Conservation (phyloP, 352 stramenopile species). For the Globisporangium abappressorium region DNA sequence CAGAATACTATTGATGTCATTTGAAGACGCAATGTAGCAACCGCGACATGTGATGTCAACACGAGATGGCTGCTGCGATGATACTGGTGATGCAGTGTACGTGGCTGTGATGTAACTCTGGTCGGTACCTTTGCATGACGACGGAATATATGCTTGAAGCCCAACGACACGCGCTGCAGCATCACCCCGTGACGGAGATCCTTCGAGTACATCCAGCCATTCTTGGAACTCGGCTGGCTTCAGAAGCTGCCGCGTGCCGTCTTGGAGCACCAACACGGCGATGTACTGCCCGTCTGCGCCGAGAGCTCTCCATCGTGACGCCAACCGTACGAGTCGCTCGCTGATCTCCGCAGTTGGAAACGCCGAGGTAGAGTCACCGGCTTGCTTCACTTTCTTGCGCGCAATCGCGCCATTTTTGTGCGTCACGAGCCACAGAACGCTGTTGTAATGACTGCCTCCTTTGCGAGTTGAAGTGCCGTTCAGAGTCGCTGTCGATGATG, state of each 20-base stretch:
- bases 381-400: constrained; percentile 35
- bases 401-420: constrained; percentile 42
- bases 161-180: constrained; percentile 8
- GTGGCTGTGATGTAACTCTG: not conserved
- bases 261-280: constrained; percentile 16
- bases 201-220: constrained; percentile 21
- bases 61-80: constrained; percentile 11
- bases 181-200: not conserved
- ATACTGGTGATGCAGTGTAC: not conserved
- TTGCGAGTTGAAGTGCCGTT: not conserved
- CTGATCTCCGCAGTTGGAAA: constrained; percentile 32
- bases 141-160: constrained; percentile 23
- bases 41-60: constrained; percentile 20
- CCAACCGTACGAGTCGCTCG: constrained; percentile 44
- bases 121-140: not conserved
- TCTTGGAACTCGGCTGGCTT: constrained; percentile 19
- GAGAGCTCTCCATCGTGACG: constrained; percentile 18
- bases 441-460: not conserved
- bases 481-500: not conserved
- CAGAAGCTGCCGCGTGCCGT: constrained; percentile 14
- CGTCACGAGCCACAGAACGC: constrained; percentile 43
- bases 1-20: not conserved
- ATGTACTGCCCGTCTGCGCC: constrained; percentile 8
- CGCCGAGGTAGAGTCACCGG: not conserved
- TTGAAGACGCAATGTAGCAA: constrained; percentile 10